phyloP scores from a whole-genome alignment of 208 protist genomes.

The Acanthamoeba royreba region DNA sequence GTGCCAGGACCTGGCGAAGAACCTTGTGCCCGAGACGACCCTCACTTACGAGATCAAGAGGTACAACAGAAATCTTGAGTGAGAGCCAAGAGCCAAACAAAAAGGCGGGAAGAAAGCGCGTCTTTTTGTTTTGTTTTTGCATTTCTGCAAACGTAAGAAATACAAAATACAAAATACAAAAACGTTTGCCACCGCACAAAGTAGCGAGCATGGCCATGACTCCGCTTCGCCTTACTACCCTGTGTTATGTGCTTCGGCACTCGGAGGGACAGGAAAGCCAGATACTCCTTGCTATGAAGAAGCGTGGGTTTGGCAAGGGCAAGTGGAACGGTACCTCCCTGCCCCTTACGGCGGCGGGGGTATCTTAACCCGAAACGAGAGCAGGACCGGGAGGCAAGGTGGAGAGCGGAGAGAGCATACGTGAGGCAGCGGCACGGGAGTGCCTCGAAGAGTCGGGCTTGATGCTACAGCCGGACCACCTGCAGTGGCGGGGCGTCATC shows the following conservation, averaged over 20 bases:
- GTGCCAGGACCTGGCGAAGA: background rate
- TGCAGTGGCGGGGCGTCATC: background rate
- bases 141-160: no score
- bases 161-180: background rate
- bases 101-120: no score
- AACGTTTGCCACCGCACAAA: background rate
- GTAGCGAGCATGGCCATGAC: background rate
- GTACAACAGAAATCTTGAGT: background rate
- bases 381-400: constrained; percentile 37
- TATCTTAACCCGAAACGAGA: background rate
- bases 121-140: no score
- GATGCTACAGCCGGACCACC: background rate
- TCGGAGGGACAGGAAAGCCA: no score
- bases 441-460: constrained; percentile 25
- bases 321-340: constrained; percentile 32
- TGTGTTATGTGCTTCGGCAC: background rate
- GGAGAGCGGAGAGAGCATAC: background rate
- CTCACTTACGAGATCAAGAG: background rate
- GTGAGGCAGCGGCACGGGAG: background rate
- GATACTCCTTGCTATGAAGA: constrained; percentile 49
- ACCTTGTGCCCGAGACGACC: background rate
- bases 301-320: constrained; percentile 46
- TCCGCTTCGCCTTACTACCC: background rate
- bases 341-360: background rate
- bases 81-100: no score